A percentile compares a stretch with the other conserved stretches of the same genome.
phyloP scores from a whole-genome alignment of 352 stramenopile species.

The Phytophthora lateralis region DNA sequence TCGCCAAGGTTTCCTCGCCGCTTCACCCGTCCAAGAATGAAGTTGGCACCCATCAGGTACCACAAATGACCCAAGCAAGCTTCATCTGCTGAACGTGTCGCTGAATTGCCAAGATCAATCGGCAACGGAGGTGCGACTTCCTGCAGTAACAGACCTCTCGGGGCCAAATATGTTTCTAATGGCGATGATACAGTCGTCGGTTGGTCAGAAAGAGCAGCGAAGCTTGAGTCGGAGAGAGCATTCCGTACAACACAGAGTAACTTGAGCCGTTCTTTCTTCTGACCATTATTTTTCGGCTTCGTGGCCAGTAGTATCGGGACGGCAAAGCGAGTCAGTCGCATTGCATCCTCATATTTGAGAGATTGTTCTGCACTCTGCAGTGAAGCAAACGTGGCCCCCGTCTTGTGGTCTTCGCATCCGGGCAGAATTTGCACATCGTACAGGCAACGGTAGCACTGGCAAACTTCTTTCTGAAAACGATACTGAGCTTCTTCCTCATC shows the following conservation, averaged over 20 bases:
- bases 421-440: constrained; percentile 77
- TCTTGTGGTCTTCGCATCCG: constrained; percentile 66
- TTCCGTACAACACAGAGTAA: constrained; percentile 62
- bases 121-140: constrained; percentile 19
- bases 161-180: constrained; percentile 44
- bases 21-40: constrained; percentile 62
- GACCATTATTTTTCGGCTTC: constrained; percentile 63
- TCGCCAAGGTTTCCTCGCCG: constrained; percentile 63
- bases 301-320: constrained; percentile 63
- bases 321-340: constrained; percentile 53
- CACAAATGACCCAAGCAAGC: constrained; percentile 61
- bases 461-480: constrained; percentile 54
- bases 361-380: constrained; percentile 32
- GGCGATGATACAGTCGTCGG: constrained; percentile 15
- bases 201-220: constrained; percentile 24
- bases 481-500: constrained; percentile 27
- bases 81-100: constrained; percentile 24
- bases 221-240: constrained; percentile 37
- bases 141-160: constrained; percentile 44
- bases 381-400: constrained; percentile 39
- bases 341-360: constrained; percentile 33
- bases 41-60: constrained; percentile 79
- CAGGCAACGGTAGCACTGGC: constrained; percentile 75
- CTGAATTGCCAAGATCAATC: neutral
- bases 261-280: constrained; percentile 81